phyloP scores from a whole-genome alignment of 345 rosid species.

The Reutealis trisperma region DNA sequence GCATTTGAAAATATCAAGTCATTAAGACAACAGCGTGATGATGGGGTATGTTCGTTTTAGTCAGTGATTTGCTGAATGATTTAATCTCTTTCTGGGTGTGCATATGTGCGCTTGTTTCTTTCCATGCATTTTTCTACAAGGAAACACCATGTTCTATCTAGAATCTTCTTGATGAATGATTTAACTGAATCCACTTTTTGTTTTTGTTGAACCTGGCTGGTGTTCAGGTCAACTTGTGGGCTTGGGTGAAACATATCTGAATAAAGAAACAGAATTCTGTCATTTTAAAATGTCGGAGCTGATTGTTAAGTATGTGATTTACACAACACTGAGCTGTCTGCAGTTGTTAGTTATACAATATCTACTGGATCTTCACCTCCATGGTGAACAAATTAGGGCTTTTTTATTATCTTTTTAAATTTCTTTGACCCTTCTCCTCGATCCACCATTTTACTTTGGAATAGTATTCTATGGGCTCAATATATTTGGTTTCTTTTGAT shows the following conservation, averaged over 20 bases:
- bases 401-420: too few relatives aligned
- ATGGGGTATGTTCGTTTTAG: conserved; percentile 48
- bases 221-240: background rate
- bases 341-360: too few relatives aligned
- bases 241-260: background rate
- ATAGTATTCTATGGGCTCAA: too few relatives aligned
- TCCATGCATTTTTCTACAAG: background rate
- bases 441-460: too few relatives aligned
- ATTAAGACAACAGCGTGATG: conserved; percentile 65
- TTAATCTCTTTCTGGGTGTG: background rate
- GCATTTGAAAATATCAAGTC: conserved; percentile 52
- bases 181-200: background rate
- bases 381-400: too few relatives aligned
- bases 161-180: conserved; percentile 2
- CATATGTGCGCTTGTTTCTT: background rate
- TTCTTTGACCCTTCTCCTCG: too few relatives aligned
- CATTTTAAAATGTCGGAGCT: too few relatives aligned
- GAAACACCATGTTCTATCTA: background rate
- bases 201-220: background rate
- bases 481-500: background rate
- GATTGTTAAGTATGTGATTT: too few relatives aligned
- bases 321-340: too few relatives aligned
- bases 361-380: too few relatives aligned
- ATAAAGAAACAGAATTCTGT: background rate
- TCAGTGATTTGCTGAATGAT: background rate